Evolutionary conservation across 495 filamentous ascomycete genomes (phyloP).

Genomic region (Penicillium herquei): DNA sequence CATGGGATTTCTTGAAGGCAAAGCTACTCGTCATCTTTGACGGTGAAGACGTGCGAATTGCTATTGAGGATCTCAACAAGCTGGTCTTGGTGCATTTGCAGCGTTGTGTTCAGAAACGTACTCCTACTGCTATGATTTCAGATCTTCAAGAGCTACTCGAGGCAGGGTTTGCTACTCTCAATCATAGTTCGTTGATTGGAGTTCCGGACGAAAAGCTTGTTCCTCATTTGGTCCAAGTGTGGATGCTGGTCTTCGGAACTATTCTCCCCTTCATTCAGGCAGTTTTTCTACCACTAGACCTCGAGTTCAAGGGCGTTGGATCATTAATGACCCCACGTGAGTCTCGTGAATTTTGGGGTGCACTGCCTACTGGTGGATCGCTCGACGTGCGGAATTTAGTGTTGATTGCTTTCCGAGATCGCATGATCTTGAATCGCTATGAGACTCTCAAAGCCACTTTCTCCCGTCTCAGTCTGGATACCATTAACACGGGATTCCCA

Average conservation of each 20-base stretch:
- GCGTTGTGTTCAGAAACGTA: slow-evolving; percentile 67
- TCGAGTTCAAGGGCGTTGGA: slow-evolving; percentile 87
- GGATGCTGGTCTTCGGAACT: slow-evolving; percentile 85
- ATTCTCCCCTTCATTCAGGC: slow-evolving; percentile 95
- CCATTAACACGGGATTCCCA: slow-evolving; percentile 60
- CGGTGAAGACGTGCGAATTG: slow-evolving; percentile 82
- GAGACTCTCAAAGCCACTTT: slow-evolving; percentile 86
- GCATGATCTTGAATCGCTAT: slow-evolving; percentile 79
- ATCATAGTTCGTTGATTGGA: slow-evolving; percentile 67
- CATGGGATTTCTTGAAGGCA: slow-evolving; percentile 91
- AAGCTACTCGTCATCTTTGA: slow-evolving; percentile 91
- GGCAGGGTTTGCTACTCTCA: slow-evolving; percentile 82
- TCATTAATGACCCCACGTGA: slow-evolving; percentile 71
- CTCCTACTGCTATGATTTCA: slow-evolving; percentile 67
- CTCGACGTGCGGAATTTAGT: slow-evolving; percentile 89
- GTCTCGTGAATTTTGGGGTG: slow-evolving; percentile 85
- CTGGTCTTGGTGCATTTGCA: slow-evolving; percentile 80
- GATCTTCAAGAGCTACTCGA: slow-evolving; percentile 77
- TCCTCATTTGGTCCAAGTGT: slow-evolving; percentile 84
- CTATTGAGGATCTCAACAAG: slow-evolving; percentile 92
- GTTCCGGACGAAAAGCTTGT: slow-evolving; percentile 81
- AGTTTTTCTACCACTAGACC: slow-evolving; percentile 89
- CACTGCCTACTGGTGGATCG: slow-evolving; percentile 47
- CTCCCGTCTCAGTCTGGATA: slow-evolving; percentile 83
- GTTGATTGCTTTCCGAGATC: slow-evolving; percentile 85